phyloP scores from a whole-genome alignment of 2,329 filamentous ascomycete genomes.

The Arthrobotrys conoides region DNA sequence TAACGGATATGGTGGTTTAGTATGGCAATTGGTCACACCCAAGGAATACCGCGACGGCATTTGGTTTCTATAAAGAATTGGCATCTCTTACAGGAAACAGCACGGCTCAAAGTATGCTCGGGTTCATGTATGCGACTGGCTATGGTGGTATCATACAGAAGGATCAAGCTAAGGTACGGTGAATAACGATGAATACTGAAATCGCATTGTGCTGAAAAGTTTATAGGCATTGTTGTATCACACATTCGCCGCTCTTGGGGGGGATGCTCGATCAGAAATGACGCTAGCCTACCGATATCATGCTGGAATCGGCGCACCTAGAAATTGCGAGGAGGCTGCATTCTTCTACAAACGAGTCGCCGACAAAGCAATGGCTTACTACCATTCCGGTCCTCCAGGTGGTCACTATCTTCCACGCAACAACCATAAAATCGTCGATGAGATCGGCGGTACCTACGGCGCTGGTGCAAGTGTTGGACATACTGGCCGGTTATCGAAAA shows the following conservation, averaged over 20 bases:
- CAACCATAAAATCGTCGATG: conserved; percentile 88
- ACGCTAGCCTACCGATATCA: conserved; percentile 89
- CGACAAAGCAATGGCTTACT: conserved; percentile 90
- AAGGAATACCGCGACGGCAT: conserved; percentile 82
- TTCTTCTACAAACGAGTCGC: conserved; percentile 94
- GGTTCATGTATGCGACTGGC: conserved; percentile 94
- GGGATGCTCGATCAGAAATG: conserved; percentile 91
- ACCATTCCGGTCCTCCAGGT: conserved; percentile 89
- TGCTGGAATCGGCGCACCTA: conserved; percentile 84
- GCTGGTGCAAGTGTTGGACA: conserved; percentile 93
- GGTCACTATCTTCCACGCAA: conserved; percentile 83
- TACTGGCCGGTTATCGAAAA: conserved; percentile 81
- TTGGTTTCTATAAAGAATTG: conserved; percentile 83
- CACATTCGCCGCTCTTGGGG: conserved; percentile 88
- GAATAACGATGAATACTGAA: neutral
- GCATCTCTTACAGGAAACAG: conserved; percentile 84
- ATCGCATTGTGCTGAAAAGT: neutral
- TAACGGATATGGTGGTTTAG: conserved; percentile 52
- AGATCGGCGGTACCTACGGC: conserved; percentile 91
- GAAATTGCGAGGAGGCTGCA: conserved; percentile 86
- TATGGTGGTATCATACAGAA: conserved; percentile 83
- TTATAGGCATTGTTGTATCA: conserved; percentile 84
- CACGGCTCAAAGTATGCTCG: conserved; percentile 95
- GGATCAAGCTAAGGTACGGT: conserved; percentile 80
- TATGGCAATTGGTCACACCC: conserved; percentile 94